Conservation (phyloP, 495 filamentous ascomycete genomes). For the Ascobolus immersus region DNA sequence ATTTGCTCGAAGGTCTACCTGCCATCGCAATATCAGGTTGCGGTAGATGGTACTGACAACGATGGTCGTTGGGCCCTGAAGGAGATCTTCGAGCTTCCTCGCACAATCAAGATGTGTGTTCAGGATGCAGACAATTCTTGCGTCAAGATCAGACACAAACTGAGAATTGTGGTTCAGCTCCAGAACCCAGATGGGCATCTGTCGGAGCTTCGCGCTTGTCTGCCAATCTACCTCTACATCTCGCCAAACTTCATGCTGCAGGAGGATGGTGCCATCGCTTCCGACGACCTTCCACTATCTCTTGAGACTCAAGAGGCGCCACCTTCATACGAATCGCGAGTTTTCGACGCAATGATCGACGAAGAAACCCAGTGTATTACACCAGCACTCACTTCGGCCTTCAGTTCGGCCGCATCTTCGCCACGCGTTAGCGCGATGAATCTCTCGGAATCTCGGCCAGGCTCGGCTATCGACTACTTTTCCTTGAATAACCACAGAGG, state of each 20-base stretch:
- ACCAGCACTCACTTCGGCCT: conserved; percentile 4
- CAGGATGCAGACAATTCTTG: conserved; percentile 63
- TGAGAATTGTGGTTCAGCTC: conserved; percentile 62
- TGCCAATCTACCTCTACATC: conserved; percentile 76
- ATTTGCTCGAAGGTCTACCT: conserved; percentile 37
- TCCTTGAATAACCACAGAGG: conserved; percentile 4
- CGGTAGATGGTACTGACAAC: conserved; percentile 35
- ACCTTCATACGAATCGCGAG: too few species aligned
- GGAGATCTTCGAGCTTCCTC: conserved; percentile 44
- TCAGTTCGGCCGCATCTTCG: conserved; percentile 2
- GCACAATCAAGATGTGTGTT: conserved; percentile 48
- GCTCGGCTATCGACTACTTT: too few species aligned
- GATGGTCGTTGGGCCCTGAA: conserved; percentile 54
- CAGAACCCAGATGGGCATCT: conserved; percentile 84
- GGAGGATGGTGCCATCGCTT: conserved; percentile 39
- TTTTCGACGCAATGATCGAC: too few species aligned
- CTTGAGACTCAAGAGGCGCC: too few species aligned
- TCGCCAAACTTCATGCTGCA: conserved; percentile 71
- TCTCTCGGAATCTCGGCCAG: too few species aligned
- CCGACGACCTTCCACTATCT: too few species aligned
- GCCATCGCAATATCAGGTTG: conserved; percentile 34
- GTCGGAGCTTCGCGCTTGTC: conserved; percentile 68
- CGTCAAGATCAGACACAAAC: conserved; percentile 68
- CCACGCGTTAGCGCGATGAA: too few species aligned
- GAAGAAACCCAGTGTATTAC: too few species aligned